Conservation (phyloP, 352 stramenopile genomes). For the Globisporangium polare region DNA sequence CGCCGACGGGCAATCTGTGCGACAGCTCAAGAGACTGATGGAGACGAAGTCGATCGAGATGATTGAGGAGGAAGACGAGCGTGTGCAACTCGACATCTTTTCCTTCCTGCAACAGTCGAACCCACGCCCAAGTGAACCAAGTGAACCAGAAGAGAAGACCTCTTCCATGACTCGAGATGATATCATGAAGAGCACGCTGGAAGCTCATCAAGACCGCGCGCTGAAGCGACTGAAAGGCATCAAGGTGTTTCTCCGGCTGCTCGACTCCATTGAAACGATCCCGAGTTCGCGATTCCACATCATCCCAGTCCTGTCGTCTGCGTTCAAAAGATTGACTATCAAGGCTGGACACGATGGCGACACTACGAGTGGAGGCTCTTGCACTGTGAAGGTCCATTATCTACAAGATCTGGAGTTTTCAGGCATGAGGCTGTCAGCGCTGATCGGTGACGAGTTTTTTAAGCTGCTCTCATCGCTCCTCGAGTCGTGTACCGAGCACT, state of each 20-base stretch:
- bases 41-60: constrained; percentile 66
- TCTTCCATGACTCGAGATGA: constrained; percentile 31
- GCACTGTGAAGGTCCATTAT: constrained; percentile 71
- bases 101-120: constrained; percentile 68
- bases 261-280: constrained; percentile 51
- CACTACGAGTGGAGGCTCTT: not conserved
- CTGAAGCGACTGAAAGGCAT: constrained; percentile 56
- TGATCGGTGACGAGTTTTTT: constrained; percentile 68
- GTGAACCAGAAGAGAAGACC: not conserved
- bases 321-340: constrained; percentile 54
- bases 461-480: constrained; percentile 54
- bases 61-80: constrained; percentile 84
- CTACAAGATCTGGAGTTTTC: constrained; percentile 69
- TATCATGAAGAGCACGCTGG: constrained; percentile 41
- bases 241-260: constrained; percentile 54
- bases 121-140: constrained; percentile 3
- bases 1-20: constrained; percentile 33
- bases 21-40: constrained; percentile 66
- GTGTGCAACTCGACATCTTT: constrained; percentile 78
- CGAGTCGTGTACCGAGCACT: constrained; percentile 29
- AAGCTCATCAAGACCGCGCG: constrained; percentile 44
- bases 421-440: constrained; percentile 32
- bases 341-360: not conserved
- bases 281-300: constrained; percentile 64
- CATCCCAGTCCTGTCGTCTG: constrained; percentile 63